Conservation (phyloP, 1,284 basidiomycete species). For the Microbotryum saponariae region DNA sequence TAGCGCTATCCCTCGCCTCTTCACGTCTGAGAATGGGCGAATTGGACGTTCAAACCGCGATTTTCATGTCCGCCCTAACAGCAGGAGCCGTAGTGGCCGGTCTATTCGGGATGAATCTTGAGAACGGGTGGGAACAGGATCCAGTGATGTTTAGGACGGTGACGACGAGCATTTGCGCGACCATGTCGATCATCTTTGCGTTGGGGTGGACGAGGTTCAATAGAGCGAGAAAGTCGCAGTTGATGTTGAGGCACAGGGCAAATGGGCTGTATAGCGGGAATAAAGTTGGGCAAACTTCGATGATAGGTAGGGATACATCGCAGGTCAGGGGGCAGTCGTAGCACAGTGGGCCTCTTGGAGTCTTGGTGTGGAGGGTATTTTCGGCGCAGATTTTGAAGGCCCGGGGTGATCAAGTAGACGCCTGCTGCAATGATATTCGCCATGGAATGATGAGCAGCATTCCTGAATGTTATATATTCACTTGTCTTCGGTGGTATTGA, state of each 20-base stretch:
- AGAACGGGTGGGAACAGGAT: neutral
- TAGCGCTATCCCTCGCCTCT: slow-evolving; percentile 15
- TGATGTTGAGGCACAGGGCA: slow-evolving; percentile 13
- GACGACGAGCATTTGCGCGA: neutral
- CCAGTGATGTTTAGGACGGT: neutral
- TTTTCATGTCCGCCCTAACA: slow-evolving; percentile 16
- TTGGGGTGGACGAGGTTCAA: slow-evolving; percentile 19
- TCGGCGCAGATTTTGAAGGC: too few relatives aligned
- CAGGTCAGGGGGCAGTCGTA: too few relatives aligned
- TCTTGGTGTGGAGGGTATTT: too few relatives aligned
- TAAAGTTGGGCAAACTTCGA: too few relatives aligned
- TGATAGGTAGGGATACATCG: too few relatives aligned
- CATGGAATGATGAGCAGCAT: too few relatives aligned
- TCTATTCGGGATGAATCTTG: slow-evolving; percentile 14
- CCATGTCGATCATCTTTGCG: slow-evolving; percentile 12
- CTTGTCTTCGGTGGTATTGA: too few relatives aligned
- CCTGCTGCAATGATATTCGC: too few relatives aligned
- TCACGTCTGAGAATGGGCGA: slow-evolving; percentile 22
- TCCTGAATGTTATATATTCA: too few relatives aligned
- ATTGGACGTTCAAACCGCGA: slow-evolving; percentile 27
- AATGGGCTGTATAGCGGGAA: too few relatives aligned
- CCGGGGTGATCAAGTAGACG: too few relatives aligned
- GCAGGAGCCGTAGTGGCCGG: slow-evolving; percentile 16
- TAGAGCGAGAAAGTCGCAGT: slow-evolving; percentile 19
- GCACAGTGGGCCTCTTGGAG: too few relatives aligned